phyloP scores from a whole-genome alignment of 225 moss, liverwort and hornwort species.

The Polytrichum formosum region DNA sequence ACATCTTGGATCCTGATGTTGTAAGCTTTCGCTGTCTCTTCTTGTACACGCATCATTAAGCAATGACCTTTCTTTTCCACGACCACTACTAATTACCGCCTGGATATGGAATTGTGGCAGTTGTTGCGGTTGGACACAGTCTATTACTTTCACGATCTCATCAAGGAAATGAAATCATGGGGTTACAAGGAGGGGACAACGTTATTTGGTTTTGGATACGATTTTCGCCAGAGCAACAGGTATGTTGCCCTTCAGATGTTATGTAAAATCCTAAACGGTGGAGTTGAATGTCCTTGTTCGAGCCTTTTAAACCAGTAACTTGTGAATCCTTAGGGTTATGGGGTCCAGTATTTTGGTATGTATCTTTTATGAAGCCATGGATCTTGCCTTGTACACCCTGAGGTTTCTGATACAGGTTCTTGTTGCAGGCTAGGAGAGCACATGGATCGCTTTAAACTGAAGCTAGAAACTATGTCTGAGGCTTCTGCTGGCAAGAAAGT shows the following conservation, averaged over 20 bases:
- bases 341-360: no score
- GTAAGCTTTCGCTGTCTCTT: conserved; percentile 28
- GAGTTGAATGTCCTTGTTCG: no score
- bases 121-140: conserved; percentile 83
- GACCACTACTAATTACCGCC: not conserved
- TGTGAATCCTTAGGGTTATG: no score
- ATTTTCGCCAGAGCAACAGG: conserved; percentile 99
- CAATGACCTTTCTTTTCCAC: not conserved
- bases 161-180: conserved; percentile 79
- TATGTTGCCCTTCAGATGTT: conserved; percentile 9
- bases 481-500: conserved; percentile 84
- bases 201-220: conserved; percentile 97
- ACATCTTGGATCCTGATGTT: conserved; percentile 87
- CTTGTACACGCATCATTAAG: not conserved
- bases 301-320: no score
- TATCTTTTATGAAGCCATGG: no score
- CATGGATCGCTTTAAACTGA: conserved; percentile 75
- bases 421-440: conserved; percentile 78
- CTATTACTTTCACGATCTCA: conserved; percentile 94
- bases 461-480: conserved; percentile 79
- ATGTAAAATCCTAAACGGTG: no score
- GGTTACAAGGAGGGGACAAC: conserved; percentile 86
- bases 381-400: no score
- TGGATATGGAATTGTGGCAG: conserved; percentile 34
- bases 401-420: not conserved